phyloP scores from a whole-genome alignment of 2,329 filamentous ascomycete genomes.

The Didymella sp. region DNA sequence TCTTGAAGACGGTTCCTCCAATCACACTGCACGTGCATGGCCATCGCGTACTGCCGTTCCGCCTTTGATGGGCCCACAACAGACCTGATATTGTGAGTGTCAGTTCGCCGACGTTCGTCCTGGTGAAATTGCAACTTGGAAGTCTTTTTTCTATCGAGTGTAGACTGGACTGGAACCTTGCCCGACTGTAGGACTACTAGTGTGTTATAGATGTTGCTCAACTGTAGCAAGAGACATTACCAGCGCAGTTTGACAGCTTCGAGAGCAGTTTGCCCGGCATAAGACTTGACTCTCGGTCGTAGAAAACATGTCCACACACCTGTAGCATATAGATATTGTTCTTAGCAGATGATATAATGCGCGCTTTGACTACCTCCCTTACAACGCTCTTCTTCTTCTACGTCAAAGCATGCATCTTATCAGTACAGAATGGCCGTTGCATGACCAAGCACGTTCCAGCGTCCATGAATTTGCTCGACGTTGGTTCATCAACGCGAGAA shows the following conservation, averaged over 20 bases:
- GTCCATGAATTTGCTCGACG: background rate
- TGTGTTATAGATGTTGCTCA: background rate
- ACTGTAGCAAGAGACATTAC: background rate
- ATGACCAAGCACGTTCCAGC: background rate
- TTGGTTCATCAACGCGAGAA: background rate
- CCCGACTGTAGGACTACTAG: background rate
- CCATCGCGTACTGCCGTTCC: background rate
- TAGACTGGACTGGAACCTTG: background rate
- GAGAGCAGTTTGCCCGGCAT: too few relatives aligned
- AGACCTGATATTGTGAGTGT: background rate
- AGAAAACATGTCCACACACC: too few relatives aligned
- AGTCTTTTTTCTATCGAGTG: background rate
- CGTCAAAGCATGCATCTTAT: background rate
- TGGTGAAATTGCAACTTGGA: background rate
- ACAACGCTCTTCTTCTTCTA: too few relatives aligned
- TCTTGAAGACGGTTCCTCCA: slow-evolving; percentile 1
- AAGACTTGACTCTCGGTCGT: too few relatives aligned
- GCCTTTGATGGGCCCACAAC: background rate
- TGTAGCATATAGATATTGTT: too few relatives aligned
- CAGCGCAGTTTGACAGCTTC: background rate
- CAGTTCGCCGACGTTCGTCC: background rate
- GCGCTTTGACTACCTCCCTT: background rate
- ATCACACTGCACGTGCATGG: background rate
- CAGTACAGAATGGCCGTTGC: background rate
- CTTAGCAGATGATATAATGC: too few relatives aligned